These are phyloP conservation scores for Penicillium macrosclerotiorum DNA, from an alignment of 495 filamentous ascomycete genomes.

Conservation along the genomic window DNA sequence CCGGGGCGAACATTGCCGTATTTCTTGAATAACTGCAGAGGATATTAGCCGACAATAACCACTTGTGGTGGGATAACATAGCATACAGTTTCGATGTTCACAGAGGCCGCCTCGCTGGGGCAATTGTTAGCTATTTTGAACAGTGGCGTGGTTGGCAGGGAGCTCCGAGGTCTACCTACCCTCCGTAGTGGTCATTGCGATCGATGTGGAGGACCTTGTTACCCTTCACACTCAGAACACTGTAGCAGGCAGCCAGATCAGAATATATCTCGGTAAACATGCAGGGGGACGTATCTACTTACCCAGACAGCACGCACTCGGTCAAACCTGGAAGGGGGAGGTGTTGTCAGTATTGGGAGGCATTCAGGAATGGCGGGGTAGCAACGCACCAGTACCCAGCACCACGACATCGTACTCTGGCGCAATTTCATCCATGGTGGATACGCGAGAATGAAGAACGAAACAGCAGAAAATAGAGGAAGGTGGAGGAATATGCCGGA, in stretches of 20 bases:
- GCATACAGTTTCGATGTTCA: constrained; percentile 88
- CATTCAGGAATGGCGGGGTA: constrained; percentile 37
- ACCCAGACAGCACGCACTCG: constrained; percentile 98
- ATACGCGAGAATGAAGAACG: constrained; percentile 2
- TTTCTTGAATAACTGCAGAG: constrained; percentile 81
- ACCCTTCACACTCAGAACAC: constrained; percentile 96
- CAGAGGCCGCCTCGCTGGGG: constrained; percentile 80
- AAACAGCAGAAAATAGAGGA: constrained; percentile 7
- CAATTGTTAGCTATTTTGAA: constrained; percentile 21
- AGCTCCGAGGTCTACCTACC: constrained; percentile 56
- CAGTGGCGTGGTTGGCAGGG: constrained; percentile 11
- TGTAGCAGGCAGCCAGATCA: constrained; percentile 27
- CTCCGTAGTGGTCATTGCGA: constrained; percentile 98
- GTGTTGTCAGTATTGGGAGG: constrained; percentile 36
- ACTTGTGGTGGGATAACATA: not conserved
- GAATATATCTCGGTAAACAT: too few relatives aligned
- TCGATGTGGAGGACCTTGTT: constrained; percentile 99
- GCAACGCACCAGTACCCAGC: constrained; percentile 82
- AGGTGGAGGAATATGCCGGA: constrained; percentile 15
- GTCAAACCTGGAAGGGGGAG: constrained; percentile 70
- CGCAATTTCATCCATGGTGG: constrained; percentile 90
- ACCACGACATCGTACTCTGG: constrained; percentile 98
- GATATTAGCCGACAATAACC: constrained; percentile 11
- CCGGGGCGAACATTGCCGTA: constrained; percentile 78
- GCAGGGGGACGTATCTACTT: too few relatives aligned